Percentiles rank a stretch among this genome's conserved stretches.
These are phyloP conservation scores for Dorcoceras hygrometricum DNA, from an alignment of 257 asterid genomes.

Conservation along the genomic window DNA sequence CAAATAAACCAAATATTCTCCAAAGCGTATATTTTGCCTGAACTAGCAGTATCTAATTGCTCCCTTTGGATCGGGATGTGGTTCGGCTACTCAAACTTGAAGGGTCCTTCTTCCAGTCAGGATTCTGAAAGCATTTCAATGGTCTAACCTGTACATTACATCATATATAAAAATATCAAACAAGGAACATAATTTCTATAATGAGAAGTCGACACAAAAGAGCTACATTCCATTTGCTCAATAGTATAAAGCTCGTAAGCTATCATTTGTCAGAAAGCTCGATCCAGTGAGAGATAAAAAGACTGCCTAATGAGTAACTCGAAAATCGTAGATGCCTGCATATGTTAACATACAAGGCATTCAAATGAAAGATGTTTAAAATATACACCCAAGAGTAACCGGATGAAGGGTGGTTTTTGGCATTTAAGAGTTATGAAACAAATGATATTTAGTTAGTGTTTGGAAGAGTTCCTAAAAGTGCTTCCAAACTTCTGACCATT, in stretches of 20 bases:
- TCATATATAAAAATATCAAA: neutral
- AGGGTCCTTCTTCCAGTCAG: conserved; percentile 56
- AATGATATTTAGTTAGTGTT: too few species aligned
- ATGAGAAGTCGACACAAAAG: neutral
- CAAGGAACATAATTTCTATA: neutral
- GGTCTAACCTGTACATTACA: conserved; percentile 62
- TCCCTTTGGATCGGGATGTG: conserved; percentile 38
- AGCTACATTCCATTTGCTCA: neutral
- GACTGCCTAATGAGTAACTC: too few species aligned
- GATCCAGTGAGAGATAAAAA: neutral
- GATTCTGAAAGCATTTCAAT: conserved; percentile 64
- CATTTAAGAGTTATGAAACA: too few species aligned
- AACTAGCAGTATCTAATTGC: conserved; percentile 23
- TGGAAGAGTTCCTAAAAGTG: too few species aligned
- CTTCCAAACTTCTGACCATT: too few species aligned
- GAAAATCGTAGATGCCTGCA: too few species aligned
- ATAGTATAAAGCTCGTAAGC: neutral
- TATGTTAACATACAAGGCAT: too few species aligned
- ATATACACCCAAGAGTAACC: too few species aligned
- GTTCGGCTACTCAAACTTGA: conserved; percentile 40
- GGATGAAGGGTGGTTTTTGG: too few species aligned
- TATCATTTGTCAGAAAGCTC: neutral
- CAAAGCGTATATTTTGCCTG: neutral
- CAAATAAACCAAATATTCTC: neutral
- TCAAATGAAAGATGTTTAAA: too few species aligned